Evolutionary conservation across 2,329 filamentous ascomycete genomes (phyloP).

Genomic region (Cercospora janseana): DNA sequence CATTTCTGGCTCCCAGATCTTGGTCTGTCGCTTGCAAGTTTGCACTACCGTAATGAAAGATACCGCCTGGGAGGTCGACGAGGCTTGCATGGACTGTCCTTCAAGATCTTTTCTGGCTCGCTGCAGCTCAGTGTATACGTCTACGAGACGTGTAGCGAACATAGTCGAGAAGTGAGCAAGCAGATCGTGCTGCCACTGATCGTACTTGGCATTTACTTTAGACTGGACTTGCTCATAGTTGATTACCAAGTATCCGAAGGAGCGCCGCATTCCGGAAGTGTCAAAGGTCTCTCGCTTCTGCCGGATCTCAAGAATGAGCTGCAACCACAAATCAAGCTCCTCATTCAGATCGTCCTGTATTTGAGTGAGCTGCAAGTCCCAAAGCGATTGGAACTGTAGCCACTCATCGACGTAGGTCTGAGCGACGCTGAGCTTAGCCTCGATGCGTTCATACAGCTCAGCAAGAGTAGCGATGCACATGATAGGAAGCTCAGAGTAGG

Average conservation of each 20-base stretch:
- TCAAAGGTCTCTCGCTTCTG: slow-evolving; percentile 96
- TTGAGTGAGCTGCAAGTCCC: slow-evolving; percentile 94
- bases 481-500: slow-evolving; percentile 81
- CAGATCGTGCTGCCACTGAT: slow-evolving; percentile 99
- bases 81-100: slow-evolving; percentile 85
- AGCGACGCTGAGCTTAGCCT: slow-evolving; percentile 77
- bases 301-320: slow-evolving; percentile 92
- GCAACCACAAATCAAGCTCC: slow-evolving; percentile 87
- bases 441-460: slow-evolving; percentile 77
- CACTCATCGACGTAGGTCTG: slow-evolving; percentile 91
- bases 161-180: slow-evolving; percentile 87
- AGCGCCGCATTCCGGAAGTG: slow-evolving; percentile 87
- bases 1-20: slow-evolving; percentile 91
- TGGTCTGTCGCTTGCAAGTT: slow-evolving; percentile 90
- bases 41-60: slow-evolving; percentile 98
- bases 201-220: slow-evolving; percentile 98
- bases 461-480: slow-evolving; percentile 77
- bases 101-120: slow-evolving; percentile 88
- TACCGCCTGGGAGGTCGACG: slow-evolving; percentile 93
- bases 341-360: slow-evolving; percentile 91
- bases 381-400: slow-evolving; percentile 97
- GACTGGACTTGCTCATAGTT: slow-evolving; percentile 99
- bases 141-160: slow-evolving; percentile 84
- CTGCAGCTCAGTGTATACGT: slow-evolving; percentile 88
- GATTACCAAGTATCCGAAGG: slow-evolving; percentile 90